Evolutionary conservation across 805 yeast species (phyloP).

Genomic region (Saccharomycopsis lassenensis): DNA sequence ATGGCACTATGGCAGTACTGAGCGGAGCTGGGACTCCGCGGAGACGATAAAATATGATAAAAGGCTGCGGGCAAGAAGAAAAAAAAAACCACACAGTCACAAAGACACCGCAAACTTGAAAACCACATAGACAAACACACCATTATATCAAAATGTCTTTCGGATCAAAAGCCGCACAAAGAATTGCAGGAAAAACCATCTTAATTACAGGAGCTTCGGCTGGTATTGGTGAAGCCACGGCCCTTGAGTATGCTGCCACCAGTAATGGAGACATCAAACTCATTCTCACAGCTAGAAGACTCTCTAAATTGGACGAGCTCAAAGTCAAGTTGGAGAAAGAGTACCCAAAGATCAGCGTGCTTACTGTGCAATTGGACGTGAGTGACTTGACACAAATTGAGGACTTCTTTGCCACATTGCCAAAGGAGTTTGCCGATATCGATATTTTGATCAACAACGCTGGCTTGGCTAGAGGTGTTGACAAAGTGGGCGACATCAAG

Average conservation of each 20-base stretch:
- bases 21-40: too few species aligned
- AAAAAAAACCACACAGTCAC: too few species aligned
- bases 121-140: too few species aligned
- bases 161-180: constrained; percentile 65
- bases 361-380: constrained; percentile 44
- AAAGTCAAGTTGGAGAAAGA: constrained; percentile 83
- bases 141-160: constrained; percentile 57
- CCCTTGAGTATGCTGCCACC: constrained; percentile 65
- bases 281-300: constrained; percentile 70
- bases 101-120: too few species aligned
- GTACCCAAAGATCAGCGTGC: constrained; percentile 38
- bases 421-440: constrained; percentile 45
- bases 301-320: constrained; percentile 55
- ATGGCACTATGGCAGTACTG: too few species aligned
- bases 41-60: too few species aligned
- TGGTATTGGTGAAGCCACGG: constrained; percentile 92
- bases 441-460: constrained; percentile 61
- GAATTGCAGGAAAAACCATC: constrained; percentile 68
- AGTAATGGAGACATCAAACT: constrained; percentile 61
- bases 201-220: constrained; percentile 94
- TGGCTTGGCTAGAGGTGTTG: constrained; percentile 34
- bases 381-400: constrained; percentile 39
- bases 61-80: too few species aligned
- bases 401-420: constrained; percentile 33
- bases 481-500: constrained; percentile 31